A percentile compares a stretch with the other conserved stretches of the same genome.
Conservation (phyloP, 2,329 filamentous ascomycete genomes). For the Xylariaceae sp. region DNA sequence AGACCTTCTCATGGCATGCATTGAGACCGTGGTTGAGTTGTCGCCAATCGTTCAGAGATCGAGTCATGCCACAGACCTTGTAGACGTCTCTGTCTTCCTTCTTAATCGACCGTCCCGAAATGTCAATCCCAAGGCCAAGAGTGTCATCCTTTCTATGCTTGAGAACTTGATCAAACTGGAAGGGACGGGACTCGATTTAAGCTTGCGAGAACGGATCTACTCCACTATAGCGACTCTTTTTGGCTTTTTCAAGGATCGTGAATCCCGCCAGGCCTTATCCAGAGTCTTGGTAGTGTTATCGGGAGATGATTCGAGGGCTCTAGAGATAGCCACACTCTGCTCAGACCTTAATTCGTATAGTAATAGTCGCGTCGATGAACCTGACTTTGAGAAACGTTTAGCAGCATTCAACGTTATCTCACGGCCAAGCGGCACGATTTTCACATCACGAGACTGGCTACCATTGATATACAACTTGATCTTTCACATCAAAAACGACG, state of each 20-base stretch:
- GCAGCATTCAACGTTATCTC: constrained; percentile 75
- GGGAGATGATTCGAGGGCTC: constrained; percentile 60
- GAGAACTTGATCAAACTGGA: constrained; percentile 77
- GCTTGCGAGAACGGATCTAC: constrained; percentile 68
- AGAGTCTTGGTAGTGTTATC: constrained; percentile 74
- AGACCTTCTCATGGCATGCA: constrained; percentile 75
- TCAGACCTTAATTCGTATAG: constrained; percentile 80
- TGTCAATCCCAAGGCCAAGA: constrained; percentile 82
- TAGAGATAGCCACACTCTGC: constrained; percentile 70
- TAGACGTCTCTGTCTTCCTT: constrained; percentile 79
- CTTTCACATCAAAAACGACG: constrained; percentile 81
- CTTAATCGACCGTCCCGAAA: constrained; percentile 82
- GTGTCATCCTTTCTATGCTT: constrained; percentile 76
- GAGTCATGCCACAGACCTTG: constrained; percentile 73
- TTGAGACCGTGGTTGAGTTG: constrained; percentile 77
- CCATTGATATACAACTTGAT: constrained; percentile 88
- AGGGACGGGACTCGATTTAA: constrained; percentile 55
- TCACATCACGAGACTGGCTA: constrained; percentile 78
- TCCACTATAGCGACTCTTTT: constrained; percentile 79
- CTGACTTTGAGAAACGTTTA: constrained; percentile 83
- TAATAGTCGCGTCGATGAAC: constrained; percentile 73
- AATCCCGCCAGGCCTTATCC: constrained; percentile 74
- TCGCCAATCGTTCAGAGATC: constrained; percentile 70
- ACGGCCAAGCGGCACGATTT: constrained; percentile 57
- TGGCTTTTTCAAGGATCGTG: constrained; percentile 83